A percentile compares a stretch with the other conserved stretches of the same genome.
These are phyloP conservation scores for Saturnispora besseyi DNA, from an alignment of 805 yeast genomes.

Conservation along the genomic window DNA sequence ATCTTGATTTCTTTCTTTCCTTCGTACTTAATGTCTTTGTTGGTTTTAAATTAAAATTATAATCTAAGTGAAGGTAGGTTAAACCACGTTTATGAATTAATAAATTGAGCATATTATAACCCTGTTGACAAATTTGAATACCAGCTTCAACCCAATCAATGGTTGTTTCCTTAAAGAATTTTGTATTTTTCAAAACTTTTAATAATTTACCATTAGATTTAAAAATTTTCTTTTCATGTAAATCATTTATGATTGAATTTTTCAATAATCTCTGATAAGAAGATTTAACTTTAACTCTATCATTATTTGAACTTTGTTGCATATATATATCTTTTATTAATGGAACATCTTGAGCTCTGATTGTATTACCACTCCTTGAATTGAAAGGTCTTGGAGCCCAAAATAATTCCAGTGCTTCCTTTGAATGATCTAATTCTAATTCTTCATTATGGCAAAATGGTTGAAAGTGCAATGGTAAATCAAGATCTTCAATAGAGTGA, in stretches of 20 bases:
- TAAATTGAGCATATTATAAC: conserved; percentile 85
- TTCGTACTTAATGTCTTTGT: conserved; percentile 93
- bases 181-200: conserved; percentile 62
- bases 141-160: conserved; percentile 99
- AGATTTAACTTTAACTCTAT: conserved; percentile 70
- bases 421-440: conserved; percentile 38
- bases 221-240: conserved; percentile 42
- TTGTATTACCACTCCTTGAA: conserved; percentile 58
- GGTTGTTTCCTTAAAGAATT: conserved; percentile 82
- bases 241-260: conserved; percentile 57
- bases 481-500: conserved; percentile 28
- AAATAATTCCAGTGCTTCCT: conserved; percentile 58
- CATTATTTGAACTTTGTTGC: conserved; percentile 47
- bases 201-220: conserved; percentile 48
- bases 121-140: conserved; percentile 85
- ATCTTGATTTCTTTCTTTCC: conserved; percentile 90
- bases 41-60: conserved; percentile 92
- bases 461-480: conserved; percentile 27
- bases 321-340: conserved; percentile 75
- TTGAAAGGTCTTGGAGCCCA: conserved; percentile 85
- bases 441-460: conserved; percentile 46
- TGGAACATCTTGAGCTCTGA: conserved; percentile 86
- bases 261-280: conserved; percentile 89
- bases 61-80: conserved; percentile 88
- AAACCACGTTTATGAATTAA: conserved; percentile 85